Evolutionary conservation across 495 filamentous ascomycete species (phyloP).

Genomic region (Penicillium coffeae): DNA sequence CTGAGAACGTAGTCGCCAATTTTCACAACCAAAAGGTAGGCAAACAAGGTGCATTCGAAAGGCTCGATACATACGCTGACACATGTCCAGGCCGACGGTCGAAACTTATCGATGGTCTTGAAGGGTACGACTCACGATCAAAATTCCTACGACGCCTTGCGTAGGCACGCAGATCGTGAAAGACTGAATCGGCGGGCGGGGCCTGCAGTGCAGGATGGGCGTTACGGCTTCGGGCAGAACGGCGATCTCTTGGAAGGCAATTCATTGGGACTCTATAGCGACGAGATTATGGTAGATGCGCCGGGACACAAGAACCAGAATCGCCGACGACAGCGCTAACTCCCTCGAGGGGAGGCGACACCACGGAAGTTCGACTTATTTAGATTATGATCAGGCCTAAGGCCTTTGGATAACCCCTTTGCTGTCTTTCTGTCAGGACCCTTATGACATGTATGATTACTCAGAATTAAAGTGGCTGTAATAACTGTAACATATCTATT

Average conservation of each 20-base stretch:
- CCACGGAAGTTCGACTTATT: too few species aligned
- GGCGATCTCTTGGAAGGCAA: conserved; percentile 26
- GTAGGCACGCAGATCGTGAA: conserved; percentile 46
- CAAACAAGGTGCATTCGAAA: not conserved
- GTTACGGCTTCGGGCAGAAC: conserved; percentile 50
- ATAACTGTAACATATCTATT: too few species aligned
- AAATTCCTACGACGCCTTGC: conserved; percentile 39
- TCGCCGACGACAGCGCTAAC: conserved; percentile 21
- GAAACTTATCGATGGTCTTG: conserved; percentile 70
- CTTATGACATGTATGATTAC: conserved; percentile 27
- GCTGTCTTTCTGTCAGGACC: not conserved
- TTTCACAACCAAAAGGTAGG: conserved; percentile 85
- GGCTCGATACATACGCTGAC: not conserved
- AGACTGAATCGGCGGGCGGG: conserved; percentile 42
- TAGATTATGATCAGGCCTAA: not conserved
- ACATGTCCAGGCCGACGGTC: conserved; percentile 72
- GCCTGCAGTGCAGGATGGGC: conserved; percentile 56
- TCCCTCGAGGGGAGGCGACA: too few species aligned
- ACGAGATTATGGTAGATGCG: conserved; percentile 43
- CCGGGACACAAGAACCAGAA: conserved; percentile 23
- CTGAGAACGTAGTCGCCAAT: conserved; percentile 73
- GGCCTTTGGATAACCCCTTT: not conserved
- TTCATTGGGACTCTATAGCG: conserved; percentile 33
- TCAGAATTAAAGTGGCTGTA: not conserved
- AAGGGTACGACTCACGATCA: conserved; percentile 43